phyloP scores from a whole-genome alignment of 2,329 filamentous ascomycete genomes.

The Claviceps sp. region DNA sequence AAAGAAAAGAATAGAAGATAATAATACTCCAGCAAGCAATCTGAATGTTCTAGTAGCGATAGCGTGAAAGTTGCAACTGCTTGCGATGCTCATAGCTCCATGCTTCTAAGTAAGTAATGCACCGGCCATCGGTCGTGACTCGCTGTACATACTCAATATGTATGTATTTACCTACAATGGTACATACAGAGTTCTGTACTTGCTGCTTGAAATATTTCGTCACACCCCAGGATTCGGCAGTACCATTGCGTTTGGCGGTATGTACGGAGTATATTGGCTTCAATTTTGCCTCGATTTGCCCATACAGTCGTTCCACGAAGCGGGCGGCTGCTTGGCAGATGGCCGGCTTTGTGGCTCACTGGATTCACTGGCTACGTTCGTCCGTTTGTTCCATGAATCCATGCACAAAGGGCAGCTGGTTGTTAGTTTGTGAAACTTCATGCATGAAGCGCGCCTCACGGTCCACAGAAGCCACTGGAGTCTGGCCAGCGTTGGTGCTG shows the following conservation, averaged over 20 bases:
- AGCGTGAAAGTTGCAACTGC: too few relatives aligned
- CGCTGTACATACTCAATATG: background rate
- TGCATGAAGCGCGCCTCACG: background rate
- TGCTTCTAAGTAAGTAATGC: too few relatives aligned
- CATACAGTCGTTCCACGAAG: background rate
- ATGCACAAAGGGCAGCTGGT: background rate
- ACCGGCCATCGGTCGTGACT: background rate
- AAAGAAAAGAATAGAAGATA: too few relatives aligned
- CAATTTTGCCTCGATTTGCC: background rate
- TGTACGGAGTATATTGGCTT: background rate
- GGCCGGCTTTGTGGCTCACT: background rate
- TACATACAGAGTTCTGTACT: too few relatives aligned
- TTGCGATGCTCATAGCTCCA: too few relatives aligned
- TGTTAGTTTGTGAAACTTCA: background rate
- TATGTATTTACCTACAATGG: too few relatives aligned
- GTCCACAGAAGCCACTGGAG: background rate
- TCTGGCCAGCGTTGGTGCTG: conserved; percentile 7
- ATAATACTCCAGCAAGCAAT: too few relatives aligned
- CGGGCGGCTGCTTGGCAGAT: background rate
- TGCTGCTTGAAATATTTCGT: too few relatives aligned
- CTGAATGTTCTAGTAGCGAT: too few relatives aligned
- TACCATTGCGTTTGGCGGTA: too few relatives aligned
- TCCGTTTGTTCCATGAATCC: background rate
- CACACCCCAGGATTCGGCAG: too few relatives aligned
- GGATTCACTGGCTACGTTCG: background rate